Percentiles rank a stretch among this genome's conserved stretches.
Conservation (phyloP, 257 asterid genomes). For the Ilex aquifolium region DNA sequence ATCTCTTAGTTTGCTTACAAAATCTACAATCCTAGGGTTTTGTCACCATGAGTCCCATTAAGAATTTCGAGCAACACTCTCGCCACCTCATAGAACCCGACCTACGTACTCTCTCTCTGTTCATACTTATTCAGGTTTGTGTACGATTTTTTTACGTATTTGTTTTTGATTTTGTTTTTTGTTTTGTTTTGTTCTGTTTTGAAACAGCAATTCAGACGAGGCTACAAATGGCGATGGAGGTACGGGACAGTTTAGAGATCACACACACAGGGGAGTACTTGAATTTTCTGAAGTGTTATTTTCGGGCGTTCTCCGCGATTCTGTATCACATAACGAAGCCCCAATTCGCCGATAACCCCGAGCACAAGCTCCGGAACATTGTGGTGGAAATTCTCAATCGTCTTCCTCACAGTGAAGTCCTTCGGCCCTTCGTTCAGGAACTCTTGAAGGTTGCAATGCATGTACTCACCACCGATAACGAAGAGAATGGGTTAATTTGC, state of each 20-base stretch:
- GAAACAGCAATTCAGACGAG: slow-evolving; percentile 74
- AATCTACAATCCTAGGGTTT: not conserved
- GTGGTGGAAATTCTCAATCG: slow-evolving; percentile 91
- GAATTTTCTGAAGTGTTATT: slow-evolving; percentile 83
- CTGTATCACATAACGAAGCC: slow-evolving; percentile 79
- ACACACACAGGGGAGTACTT: slow-evolving; percentile 99
- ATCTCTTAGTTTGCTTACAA: too few relatives aligned
- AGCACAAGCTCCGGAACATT: slow-evolving; percentile 90
- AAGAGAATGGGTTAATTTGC: slow-evolving; percentile 94
- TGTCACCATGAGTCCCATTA: slow-evolving; percentile 75
- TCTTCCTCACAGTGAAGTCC: slow-evolving; percentile 95
- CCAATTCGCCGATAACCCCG: slow-evolving; percentile 71
- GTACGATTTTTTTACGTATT: not conserved
- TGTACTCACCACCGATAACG: slow-evolving; percentile 80
- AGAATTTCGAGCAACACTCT: slow-evolving; percentile 93
- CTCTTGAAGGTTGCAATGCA: slow-evolving; percentile 98
- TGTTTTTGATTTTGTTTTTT: not conserved
- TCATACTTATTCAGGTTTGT: not conserved
- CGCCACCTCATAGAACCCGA: slow-evolving; percentile 72
- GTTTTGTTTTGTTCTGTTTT: slow-evolving; percentile 4
- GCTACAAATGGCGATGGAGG: slow-evolving; percentile 97
- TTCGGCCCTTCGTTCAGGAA: slow-evolving; percentile 92
- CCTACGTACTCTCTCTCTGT: slow-evolving; percentile 37
- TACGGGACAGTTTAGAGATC: slow-evolving; percentile 96
- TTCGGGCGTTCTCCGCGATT: slow-evolving; percentile 82